Evolutionary conservation across 371 early-diverging fungal genomes (phyloP), one percentile per base, ranked within the genome.

Genomic region (Apophysomyces variabilis): DNA sequence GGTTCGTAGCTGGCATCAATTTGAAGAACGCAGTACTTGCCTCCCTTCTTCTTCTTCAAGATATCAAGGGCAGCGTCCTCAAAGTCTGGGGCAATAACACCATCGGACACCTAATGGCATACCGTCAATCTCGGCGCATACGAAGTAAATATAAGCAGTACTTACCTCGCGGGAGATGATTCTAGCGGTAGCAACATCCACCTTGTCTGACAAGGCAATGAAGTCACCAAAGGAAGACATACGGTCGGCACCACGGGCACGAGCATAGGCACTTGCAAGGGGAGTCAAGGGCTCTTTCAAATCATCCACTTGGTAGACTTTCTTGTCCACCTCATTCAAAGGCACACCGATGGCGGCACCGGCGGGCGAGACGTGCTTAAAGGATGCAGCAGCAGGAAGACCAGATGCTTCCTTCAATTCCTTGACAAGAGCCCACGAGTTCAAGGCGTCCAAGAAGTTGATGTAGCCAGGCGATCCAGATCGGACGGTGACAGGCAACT

Each of bases 141-240:
- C 54, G 32, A 16, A 50, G 21, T 21, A 50, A 50, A 5, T 3
- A 9, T 16, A 11, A 7, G 21, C 9, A 50, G 11, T 41, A 50
- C n/a, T 50, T n/a, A 50, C 54, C 74, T 98, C 99, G 62, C 93
- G 90, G 44, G 93, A 90, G 74, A 98, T 96, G 65, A 98, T 92
- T 76, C 87, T 87, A 66, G 99, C 99, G n/a, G 99, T 98, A 36
- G 88, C 90, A 67, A 91, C 86, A 79, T 98, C 99, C 66, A 93
- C 93, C 39, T 77, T 86, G 73, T 93, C 93, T 59, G 93, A 92
- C 32, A 98, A 83, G 59, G 96, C 98, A 71, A 96, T 93, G 89
- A 95, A 98, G 84, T 98, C 99, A 73, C 98, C 99, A 65, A 98
- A 98, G 38, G 95, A 95, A 62, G 95, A 95, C 99, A 98, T 98